Conservation (phyloP, 2,329 filamentous ascomycete species). For the Scedosporium aurantiacum region DNA sequence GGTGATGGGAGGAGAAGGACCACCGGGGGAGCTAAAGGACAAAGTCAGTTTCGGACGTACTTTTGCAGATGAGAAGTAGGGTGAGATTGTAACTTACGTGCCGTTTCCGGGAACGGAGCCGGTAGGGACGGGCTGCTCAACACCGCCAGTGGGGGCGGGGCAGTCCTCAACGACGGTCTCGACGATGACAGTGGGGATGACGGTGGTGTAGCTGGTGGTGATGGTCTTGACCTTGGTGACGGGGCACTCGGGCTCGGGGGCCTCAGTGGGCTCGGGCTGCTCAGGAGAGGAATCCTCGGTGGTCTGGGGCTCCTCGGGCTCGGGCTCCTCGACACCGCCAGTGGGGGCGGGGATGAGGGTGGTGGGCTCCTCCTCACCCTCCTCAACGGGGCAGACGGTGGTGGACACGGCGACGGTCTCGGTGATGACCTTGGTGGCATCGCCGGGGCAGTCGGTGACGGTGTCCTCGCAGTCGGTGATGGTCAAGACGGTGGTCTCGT, state of each 20-base stretch:
- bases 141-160: conserved; percentile 20
- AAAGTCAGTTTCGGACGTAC: conserved; percentile 9
- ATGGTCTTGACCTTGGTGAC: conserved; percentile 35
- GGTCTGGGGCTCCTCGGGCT: conserved; percentile 9
- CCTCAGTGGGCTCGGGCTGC: conserved; percentile 11
- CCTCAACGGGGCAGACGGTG: conserved; percentile 26
- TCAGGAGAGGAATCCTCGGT: conserved; percentile 10
- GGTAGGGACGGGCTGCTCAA: conserved; percentile 17
- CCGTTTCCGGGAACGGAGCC: conserved; percentile 21
- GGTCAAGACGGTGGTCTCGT: conserved; percentile 47
- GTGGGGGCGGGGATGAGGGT: conserved; percentile 9
- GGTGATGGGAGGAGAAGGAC: conserved; percentile 27
- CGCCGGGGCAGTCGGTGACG: conserved; percentile 50
- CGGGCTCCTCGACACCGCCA: conserved; percentile 10
- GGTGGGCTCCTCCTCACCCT: conserved; percentile 7
- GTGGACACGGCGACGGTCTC: conserved; percentile 27
- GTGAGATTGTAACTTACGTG: conserved; percentile 17
- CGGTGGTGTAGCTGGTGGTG: conserved; percentile 45
- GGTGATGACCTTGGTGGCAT: conserved; percentile 24
- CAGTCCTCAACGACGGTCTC: conserved; percentile 30
- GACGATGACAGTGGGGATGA: conserved; percentile 40
- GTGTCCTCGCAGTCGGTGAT: conserved; percentile 50
- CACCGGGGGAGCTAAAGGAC: conserved; percentile 15
- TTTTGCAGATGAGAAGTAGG: neutral
- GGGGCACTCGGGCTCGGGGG: conserved; percentile 18